Evolutionary conservation across 2,329 filamentous ascomycete species (phyloP), one percentile per base, ranked within the genome.

Genomic region (Mycogone perniciosa): DNA sequence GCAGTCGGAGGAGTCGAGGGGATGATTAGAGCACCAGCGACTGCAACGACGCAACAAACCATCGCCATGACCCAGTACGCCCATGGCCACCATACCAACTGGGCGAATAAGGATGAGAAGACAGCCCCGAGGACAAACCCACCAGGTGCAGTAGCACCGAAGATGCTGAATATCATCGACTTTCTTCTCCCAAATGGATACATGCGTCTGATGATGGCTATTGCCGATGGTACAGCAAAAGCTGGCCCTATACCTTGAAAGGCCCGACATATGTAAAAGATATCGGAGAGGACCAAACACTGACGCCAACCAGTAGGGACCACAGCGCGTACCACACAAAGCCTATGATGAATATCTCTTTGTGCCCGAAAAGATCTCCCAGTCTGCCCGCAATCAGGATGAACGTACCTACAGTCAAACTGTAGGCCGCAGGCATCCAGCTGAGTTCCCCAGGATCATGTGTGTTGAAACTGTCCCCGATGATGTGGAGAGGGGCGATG

Each of bases 171-270:
- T 2, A 65, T 61, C 58, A 69, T 61, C 20, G 63, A 59, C 50
- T 70, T 67, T 6, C 63, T 62, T 8, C 53, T 53, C 0, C 68
- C 67, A 0, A 62, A 61, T 2, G 67, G 62, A 58, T 82, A 83
- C 1, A 72, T 71, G 0, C 67, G 65, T 5, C 80, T 79, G 3
- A 84, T 60, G 11, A 84, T 68, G 2, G 78, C 80, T 30, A 84
- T 64, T 2, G 67, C 75, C 57, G 82, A 84, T 0, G 80, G 79
- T n/a, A 84, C 61, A 42, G 73, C 57, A 41, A 84, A 68, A 0
- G 79, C 76, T 0, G 79, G 75, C 0, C 79, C 80, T 34, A 79
- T 72, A 1, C 76, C 75, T 54, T 80, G 76, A 13, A 80, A 62
- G 2, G 70, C 74, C n/a, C 77, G 71, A 26, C 68, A 68, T 45